Evolutionary conservation across 176 grass and related monocot genomes (phyloP), one percentile per base, ranked within the genome.

Genomic region (Puccinellia tenuiflora): DNA sequence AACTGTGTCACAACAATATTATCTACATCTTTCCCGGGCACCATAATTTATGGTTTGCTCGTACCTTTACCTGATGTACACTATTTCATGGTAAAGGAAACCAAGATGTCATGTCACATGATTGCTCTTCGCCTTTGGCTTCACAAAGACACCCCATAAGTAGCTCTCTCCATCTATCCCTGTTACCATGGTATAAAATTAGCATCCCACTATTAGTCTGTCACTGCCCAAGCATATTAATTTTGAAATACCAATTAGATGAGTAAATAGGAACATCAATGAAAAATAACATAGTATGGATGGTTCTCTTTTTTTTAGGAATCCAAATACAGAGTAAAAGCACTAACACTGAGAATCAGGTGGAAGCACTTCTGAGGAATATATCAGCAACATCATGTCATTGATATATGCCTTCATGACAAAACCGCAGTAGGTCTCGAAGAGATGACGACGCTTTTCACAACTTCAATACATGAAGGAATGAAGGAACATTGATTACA

Each of bases 301-400:
- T 34, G 61, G 29, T 64, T 64, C 14, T 31, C 26, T 85, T 51
- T 55, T 30, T 82, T 60, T 40, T 25, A 79, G 5, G 21, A 26
- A 68, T 48, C 26, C 5, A 48, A 77, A 77, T 35, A 63, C 8
- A 55, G 5, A 46, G 15, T 70, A 48, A 35, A 33, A 83, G 3
- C n/a, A 88, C 80, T 78, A 22, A 83, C 86, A 78, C 24, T 64
- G 80, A 40, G 79, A 88, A 73, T 88, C 86, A 43, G 64, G 18
- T 13, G 80, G 80, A 73, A 88, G 80, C 42, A 88, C 52, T 77
- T 83, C 74, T 1, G 80, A 83, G n/a, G 80, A 83, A 78, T 78
- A 88, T 78, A 88, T 72, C 40, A 88, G 18, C 40, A 88, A 71
- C 42, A 83, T 83, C 51, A 78, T 63, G 18, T 29, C 24, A 57